Conservation (phyloP, 2,329 filamentous ascomycete species). For the Decorospora gaudefroyi region DNA sequence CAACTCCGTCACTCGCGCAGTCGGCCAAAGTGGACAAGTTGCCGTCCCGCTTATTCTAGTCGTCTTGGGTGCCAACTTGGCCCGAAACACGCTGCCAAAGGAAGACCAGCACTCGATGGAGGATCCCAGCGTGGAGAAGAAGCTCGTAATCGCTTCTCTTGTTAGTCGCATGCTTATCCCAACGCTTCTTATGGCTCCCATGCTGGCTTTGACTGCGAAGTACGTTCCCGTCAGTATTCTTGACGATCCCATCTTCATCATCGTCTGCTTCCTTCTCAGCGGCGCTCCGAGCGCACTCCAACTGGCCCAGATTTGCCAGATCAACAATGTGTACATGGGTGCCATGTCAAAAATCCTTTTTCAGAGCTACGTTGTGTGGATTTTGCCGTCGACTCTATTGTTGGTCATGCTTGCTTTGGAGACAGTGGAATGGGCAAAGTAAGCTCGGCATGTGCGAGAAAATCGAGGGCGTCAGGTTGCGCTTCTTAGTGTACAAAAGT, state of each 20-base stretch:
- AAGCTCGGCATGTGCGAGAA: not conserved
- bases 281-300: constrained; percentile 93
- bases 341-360: constrained; percentile 93
- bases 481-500: constrained; percentile 3
- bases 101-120: constrained; percentile 69
- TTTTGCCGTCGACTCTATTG: constrained; percentile 87
- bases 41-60: constrained; percentile 95
- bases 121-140: constrained; percentile 69
- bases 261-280: constrained; percentile 95
- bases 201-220: constrained; percentile 85
- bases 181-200: constrained; percentile 86
- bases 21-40: constrained; percentile 83
- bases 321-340: constrained; percentile 93
- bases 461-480: not conserved
- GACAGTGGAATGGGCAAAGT: constrained; percentile 83
- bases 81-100: constrained; percentile 81
- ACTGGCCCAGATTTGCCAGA: constrained; percentile 96
- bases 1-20: constrained; percentile 88
- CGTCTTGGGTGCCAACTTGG: constrained; percentile 91
- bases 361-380: constrained; percentile 97
- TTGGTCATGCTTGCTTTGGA: constrained; percentile 91
- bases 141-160: constrained; percentile 82
- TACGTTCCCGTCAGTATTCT: constrained; percentile 91
- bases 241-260: constrained; percentile 96
- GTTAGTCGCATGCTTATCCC: constrained; percentile 91